Evolutionary conservation across 2,329 filamentous ascomycete genomes (phyloP), one percentile per base, ranked within the genome.

Genomic region (Juglanconis sp.): DNA sequence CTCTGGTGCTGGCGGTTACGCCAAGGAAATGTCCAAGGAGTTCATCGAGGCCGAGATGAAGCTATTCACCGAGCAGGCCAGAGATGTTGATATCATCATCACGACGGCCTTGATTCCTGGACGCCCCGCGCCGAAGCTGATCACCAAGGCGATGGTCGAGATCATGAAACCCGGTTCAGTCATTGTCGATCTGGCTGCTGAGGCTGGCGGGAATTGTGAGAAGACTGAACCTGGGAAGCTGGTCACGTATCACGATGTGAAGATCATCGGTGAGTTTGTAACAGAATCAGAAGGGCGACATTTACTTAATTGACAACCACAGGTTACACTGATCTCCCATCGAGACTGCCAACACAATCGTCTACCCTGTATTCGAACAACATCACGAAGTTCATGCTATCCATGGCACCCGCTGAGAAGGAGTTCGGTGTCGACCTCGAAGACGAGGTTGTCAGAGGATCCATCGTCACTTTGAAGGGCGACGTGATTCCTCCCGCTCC

Each of bases 1-100:
- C 2, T 87, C 89, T 11, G 92, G 91, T 2, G 87, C 89, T 8
- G 92, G 92, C 34, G 92, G 92, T 15, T 96, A 96, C 69, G 91
- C 91, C 56, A 96, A 96, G 70, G 91, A 93, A 70, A 96, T 96
- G 92, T 95, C 91, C 57, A 92, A 94, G 69, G 92, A 94, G 66
- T 96, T 96, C 69, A 92, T 95, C 71, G 91, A 92, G 63, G 92
- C 92, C 5, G 91, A 96, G 73, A 96, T 96, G 91, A 93, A 91
- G 72, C 81, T 96, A 0, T 96, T 96, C 75, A 87, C 90, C 71
- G 89, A 95, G 66, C 92, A 96, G 72, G 90, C 89, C 63, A 84
- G 85, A 61, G 92, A 96, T 44, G 91, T 96, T 55, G 92, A 96
- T 73, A 96, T 96, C 64, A 90, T 96, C 63, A 90, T 96, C 70